These are phyloP conservation scores for Trichosporon asahii DNA, from an alignment of 1,284 basidiomycete species.

Conservation along the genomic window DNA sequence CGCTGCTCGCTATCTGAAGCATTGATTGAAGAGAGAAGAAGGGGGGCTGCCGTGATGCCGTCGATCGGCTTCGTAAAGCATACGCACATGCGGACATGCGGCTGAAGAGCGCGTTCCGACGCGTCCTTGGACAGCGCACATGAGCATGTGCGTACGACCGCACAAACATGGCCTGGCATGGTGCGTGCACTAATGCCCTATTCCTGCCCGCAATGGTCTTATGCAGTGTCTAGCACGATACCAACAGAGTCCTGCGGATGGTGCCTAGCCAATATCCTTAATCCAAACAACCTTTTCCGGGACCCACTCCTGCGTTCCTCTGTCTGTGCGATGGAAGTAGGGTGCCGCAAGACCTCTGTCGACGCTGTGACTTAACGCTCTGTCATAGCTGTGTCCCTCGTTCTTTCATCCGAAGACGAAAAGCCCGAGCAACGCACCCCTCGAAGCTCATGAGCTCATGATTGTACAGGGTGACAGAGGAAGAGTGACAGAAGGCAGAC, in stretches of 20 bases:
- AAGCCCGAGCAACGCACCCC: background rate
- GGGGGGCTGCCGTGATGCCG: background rate
- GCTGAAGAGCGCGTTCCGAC: no score
- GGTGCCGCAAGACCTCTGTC: background rate
- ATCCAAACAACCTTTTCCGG: background rate
- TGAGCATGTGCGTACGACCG: no score
- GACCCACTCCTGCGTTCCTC: background rate
- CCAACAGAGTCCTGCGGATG: background rate
- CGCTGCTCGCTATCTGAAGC: background rate
- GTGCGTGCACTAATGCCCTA: background rate
- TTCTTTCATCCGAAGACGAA: background rate
- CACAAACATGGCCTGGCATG: background rate
- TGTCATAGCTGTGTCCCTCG: background rate
- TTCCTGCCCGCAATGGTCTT: background rate
- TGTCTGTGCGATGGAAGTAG: background rate
- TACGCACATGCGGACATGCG: background rate
- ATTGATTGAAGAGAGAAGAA: background rate
- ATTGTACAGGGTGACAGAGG: no score
- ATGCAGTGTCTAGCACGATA: no score
- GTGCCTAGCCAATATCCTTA: background rate
- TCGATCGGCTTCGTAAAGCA: background rate
- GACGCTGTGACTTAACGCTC: background rate
- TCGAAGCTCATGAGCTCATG: background rate
- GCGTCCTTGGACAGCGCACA: no score
- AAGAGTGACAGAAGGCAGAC: background rate